These are phyloP conservation scores for Jatropha podagrica DNA, from an alignment of 441 rosid genomes.

Conservation along the genomic window DNA sequence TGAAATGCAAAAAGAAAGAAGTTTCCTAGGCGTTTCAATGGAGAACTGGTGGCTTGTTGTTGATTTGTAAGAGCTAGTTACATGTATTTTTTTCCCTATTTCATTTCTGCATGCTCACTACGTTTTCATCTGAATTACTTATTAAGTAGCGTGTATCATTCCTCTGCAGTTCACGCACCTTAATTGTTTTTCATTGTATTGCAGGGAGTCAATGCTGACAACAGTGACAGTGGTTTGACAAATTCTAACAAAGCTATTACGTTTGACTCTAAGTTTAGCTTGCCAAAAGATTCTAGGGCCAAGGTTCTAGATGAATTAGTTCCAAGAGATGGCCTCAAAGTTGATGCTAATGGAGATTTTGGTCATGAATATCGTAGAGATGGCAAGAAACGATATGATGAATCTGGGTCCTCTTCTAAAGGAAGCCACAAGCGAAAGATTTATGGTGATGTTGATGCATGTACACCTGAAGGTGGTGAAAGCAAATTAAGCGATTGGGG, in stretches of 20 bases:
- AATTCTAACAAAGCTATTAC: slow-evolving; percentile 8
- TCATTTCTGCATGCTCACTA: slow-evolving; percentile 20
- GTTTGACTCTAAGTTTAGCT: slow-evolving; percentile 19
- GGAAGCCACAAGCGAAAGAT: slow-evolving; percentile 39
- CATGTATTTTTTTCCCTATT: slow-evolving; percentile 18
- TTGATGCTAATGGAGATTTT: slow-evolving; percentile 34
- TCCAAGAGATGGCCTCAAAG: slow-evolving; percentile 26
- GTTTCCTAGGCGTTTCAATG: slow-evolving; percentile 61
- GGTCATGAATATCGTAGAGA: slow-evolving; percentile 26
- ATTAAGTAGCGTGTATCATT: neutral
- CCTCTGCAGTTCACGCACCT: slow-evolving; percentile 19
- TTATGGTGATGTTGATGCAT: slow-evolving; percentile 30
- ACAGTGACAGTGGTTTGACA: slow-evolving; percentile 15
- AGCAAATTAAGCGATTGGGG: slow-evolving; percentile 28
- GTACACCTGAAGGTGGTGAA: slow-evolving; percentile 28
- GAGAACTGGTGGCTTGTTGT: slow-evolving; percentile 74
- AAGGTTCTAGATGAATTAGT: slow-evolving; percentile 25
- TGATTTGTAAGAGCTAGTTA: slow-evolving; percentile 87
- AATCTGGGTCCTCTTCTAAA: slow-evolving; percentile 29
- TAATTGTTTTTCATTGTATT: slow-evolving; percentile 20
- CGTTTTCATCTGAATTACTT: slow-evolving; percentile 14
- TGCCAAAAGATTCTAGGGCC: slow-evolving; percentile 24
- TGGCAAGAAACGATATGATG: slow-evolving; percentile 22
- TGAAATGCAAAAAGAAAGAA: slow-evolving; percentile 61
- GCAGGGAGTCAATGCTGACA: slow-evolving; percentile 36